Conservation (phyloP, 2,329 filamentous ascomycete species). For the Lasiodiplodia gonubiensis region DNA sequence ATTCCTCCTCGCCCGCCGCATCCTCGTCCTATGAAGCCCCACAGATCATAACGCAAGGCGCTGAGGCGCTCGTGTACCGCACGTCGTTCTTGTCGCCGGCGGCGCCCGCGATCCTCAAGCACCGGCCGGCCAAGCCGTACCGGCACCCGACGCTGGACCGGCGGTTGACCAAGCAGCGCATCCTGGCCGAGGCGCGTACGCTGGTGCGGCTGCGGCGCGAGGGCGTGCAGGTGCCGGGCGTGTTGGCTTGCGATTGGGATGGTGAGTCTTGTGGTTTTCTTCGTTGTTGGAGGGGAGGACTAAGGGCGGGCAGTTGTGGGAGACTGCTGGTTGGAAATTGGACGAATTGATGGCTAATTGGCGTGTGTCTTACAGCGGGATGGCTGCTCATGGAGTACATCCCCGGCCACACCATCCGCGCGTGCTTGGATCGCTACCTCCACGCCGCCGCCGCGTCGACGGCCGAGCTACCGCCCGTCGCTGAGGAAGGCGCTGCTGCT, state of each 20-base stretch:
- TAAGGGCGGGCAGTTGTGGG: conserved; percentile 55
- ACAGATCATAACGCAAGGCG: conserved; percentile 83
- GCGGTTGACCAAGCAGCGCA: conserved; percentile 82
- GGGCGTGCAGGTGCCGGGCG: conserved; percentile 79
- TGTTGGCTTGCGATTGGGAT: conserved; percentile 72
- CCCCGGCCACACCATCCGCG: conserved; percentile 26
- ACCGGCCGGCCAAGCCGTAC: conserved; percentile 90
- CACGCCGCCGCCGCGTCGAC: conserved; percentile 11
- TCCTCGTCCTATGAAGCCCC: not conserved
- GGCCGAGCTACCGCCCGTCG: not conserved
- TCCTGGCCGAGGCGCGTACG: conserved; percentile 87
- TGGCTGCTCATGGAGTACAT: conserved; percentile 30
- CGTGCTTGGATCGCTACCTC: conserved; percentile 27
- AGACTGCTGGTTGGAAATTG: conserved; percentile 53
- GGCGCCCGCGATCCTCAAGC: conserved; percentile 80
- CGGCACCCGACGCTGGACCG: conserved; percentile 87
- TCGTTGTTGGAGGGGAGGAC: conserved; percentile 63
- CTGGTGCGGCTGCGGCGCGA: conserved; percentile 78
- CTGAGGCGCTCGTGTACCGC: conserved; percentile 92
- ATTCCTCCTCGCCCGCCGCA: not conserved
- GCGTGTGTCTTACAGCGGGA: conserved; percentile 4
- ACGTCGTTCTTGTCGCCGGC: conserved; percentile 75
- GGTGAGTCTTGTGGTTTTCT: conserved; percentile 45
- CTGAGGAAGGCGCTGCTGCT: not conserved
- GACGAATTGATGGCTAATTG: not conserved